Evolutionary conservation across 352 stramenopile species (phyloP).

Genomic region (Phytophthora pisi): DNA sequence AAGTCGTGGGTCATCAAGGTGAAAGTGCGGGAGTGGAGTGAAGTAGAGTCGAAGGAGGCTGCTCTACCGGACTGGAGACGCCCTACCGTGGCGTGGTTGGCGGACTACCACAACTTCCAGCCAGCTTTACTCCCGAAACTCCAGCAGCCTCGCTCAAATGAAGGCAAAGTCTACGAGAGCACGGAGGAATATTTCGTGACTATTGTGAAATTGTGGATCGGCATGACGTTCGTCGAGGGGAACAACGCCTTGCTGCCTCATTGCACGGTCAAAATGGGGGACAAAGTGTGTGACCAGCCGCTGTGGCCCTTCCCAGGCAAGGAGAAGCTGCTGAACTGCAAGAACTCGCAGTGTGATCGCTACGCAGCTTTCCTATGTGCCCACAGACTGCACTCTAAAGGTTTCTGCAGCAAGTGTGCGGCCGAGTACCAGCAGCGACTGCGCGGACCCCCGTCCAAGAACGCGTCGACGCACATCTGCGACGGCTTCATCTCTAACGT

Average conservation of each 20-base stretch:
- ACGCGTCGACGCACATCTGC: slow-evolving; percentile 86
- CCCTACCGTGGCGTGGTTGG: slow-evolving; percentile 75
- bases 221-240: slow-evolving; percentile 89
- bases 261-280: slow-evolving; percentile 58
- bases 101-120: slow-evolving; percentile 74
- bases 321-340: slow-evolving; percentile 40
- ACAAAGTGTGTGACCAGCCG: slow-evolving; percentile 70
- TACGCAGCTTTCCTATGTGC: slow-evolving; percentile 68
- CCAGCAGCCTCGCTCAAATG: slow-evolving; percentile 47
- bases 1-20: slow-evolving; percentile 75
- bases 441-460: slow-evolving; percentile 53
- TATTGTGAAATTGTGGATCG: slow-evolving; percentile 79
- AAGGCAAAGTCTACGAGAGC: slow-evolving; percentile 69
- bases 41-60: neutral
- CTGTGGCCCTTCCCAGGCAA: slow-evolving; percentile 63
- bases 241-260: slow-evolving; percentile 82
- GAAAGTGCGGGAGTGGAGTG: slow-evolving; percentile 6
- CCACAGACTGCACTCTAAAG: slow-evolving; percentile 56
- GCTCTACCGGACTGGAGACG: slow-evolving; percentile 54
- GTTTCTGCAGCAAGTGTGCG: slow-evolving; percentile 68
- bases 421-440: slow-evolving; percentile 53
- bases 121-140: slow-evolving; percentile 71
- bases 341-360: slow-evolving; percentile 52
- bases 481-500: slow-evolving; percentile 55
- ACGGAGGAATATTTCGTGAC: slow-evolving; percentile 81